Percentiles rank a stretch among this genome's conserved stretches.
Evolutionary conservation across 2,329 filamentous ascomycete genomes (phyloP).

Genomic region (Blumeriella jaapii): DNA sequence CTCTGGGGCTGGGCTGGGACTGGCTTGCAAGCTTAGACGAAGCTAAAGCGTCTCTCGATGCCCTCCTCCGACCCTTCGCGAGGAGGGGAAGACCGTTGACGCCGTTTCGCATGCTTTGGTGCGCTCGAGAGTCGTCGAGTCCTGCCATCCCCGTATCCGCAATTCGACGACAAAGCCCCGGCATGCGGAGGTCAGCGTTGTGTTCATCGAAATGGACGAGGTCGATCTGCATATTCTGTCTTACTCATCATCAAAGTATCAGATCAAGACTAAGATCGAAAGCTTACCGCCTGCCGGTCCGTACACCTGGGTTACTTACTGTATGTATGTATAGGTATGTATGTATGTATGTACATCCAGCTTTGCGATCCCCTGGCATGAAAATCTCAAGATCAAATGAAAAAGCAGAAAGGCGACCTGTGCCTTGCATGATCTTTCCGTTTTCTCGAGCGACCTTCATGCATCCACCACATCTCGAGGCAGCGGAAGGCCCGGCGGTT

Average conservation of each 20-base stretch:
- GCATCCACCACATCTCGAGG: no score
- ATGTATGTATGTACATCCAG: background rate
- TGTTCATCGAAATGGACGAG: background rate
- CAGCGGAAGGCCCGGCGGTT: no score
- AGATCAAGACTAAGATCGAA: background rate
- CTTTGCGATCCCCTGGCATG: no score
- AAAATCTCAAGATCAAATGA: background rate
- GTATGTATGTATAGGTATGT: background rate
- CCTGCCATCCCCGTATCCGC: no score
- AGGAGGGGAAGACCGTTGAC: no score
- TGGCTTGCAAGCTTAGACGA: no score
- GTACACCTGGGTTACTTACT: background rate
- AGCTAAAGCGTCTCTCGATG: no score
- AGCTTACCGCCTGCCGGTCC: background rate
- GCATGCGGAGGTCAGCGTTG: background rate
- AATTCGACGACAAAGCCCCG: no score
- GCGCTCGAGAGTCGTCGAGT: no score
- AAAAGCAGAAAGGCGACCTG: background rate
- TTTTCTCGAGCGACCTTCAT: background rate
- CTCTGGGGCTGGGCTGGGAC: background rate
- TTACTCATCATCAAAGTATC: no score
- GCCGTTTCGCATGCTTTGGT: no score
- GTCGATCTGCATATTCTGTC: background rate
- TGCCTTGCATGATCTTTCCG: slow-evolving; percentile 6
- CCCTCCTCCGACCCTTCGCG: no score